These are phyloP conservation scores for Nannochloropsis gaditana DNA, from an alignment of 108 stramenopile species.

Conservation along the genomic window DNA sequence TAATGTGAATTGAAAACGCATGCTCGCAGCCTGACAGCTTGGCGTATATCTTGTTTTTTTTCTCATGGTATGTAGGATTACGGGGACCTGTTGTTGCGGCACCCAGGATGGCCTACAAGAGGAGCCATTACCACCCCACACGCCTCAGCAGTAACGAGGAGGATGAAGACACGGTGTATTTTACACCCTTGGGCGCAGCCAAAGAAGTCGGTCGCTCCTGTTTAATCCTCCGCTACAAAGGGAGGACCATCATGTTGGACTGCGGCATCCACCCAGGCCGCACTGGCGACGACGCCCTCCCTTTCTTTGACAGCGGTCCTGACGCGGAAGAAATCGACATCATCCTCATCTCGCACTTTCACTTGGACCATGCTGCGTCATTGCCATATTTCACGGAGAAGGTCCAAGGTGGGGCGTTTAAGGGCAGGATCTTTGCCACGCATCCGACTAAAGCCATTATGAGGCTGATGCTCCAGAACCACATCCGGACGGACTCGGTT, in stretches of 20 bases:
- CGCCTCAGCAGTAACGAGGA: not conserved
- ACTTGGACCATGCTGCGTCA: slow-evolving; percentile 95
- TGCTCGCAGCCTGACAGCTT: not conserved
- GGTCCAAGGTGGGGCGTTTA: not conserved
- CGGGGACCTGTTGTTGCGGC: not conserved
- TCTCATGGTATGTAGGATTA: not conserved
- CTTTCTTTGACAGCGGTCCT: slow-evolving; percentile 59
- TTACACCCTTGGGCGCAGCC: slow-evolving; percentile 71
- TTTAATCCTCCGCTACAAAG: slow-evolving; percentile 82
- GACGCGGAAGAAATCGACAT: slow-evolving; percentile 80
- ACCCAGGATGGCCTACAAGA: not conserved
- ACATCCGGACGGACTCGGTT: slow-evolving; percentile 49
- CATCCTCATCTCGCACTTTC: slow-evolving; percentile 87
- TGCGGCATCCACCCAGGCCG: slow-evolving; percentile 97
- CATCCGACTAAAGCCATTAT: slow-evolving; percentile 96
- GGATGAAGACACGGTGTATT: slow-evolving; percentile 33
- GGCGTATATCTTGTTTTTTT: not conserved
- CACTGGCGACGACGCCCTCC: slow-evolving; percentile 76
- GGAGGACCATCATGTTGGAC: slow-evolving; percentile 85
- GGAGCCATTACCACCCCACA: not conserved
- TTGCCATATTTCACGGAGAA: slow-evolving; percentile 96
- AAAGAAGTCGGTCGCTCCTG: slow-evolving; percentile 98
- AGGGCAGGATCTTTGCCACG: slow-evolving; percentile 72
- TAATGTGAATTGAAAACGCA: slow-evolving; percentile 34
- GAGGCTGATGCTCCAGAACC: slow-evolving; percentile 82